A percentile compares a stretch with the other conserved stretches of the same genome.
These are phyloP conservation scores for Irpex lacteus DNA, from an alignment of 1,284 basidiomycete genomes.

Conservation along the genomic window DNA sequence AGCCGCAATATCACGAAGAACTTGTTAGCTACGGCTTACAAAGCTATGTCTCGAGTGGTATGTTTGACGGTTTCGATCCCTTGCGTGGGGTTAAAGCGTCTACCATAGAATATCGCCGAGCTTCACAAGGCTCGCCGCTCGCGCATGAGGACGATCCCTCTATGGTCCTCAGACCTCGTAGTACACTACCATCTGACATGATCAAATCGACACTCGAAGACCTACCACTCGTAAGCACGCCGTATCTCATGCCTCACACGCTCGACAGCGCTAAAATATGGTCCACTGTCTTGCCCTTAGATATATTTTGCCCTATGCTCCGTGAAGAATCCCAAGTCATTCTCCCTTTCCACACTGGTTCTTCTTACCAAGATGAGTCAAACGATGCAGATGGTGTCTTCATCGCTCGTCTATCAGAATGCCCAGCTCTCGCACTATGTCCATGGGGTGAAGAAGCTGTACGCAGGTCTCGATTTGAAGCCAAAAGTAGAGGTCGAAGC, in stretches of 20 bases:
- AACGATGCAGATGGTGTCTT: not conserved
- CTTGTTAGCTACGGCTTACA: not conserved
- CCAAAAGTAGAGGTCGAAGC: not conserved
- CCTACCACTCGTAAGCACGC: no score
- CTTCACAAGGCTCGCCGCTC: not conserved
- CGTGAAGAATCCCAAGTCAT: conserved; percentile 36
- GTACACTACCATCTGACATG: no score
- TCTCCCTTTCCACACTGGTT: not conserved
- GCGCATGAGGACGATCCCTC: no score
- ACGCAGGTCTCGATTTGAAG: not conserved
- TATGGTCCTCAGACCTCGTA: no score
- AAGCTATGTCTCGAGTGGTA: not conserved
- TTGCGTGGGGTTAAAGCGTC: not conserved
- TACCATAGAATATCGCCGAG: not conserved
- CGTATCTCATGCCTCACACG: no score
- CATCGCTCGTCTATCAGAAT: conserved; percentile 34
- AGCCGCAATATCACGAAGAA: conserved; percentile 3
- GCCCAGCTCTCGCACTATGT: conserved; percentile 50
- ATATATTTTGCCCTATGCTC: conserved; percentile 21
- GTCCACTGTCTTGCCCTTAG: not conserved
- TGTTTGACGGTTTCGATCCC: not conserved
- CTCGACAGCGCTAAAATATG: no score
- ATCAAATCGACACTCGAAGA: no score
- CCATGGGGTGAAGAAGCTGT: conserved; percentile 26
- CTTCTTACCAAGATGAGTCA: not conserved